Percentiles rank a stretch among this genome's conserved stretches.
Evolutionary conservation across 257 asterid species (phyloP).

Genomic region (Fraxinus cuspidata): DNA sequence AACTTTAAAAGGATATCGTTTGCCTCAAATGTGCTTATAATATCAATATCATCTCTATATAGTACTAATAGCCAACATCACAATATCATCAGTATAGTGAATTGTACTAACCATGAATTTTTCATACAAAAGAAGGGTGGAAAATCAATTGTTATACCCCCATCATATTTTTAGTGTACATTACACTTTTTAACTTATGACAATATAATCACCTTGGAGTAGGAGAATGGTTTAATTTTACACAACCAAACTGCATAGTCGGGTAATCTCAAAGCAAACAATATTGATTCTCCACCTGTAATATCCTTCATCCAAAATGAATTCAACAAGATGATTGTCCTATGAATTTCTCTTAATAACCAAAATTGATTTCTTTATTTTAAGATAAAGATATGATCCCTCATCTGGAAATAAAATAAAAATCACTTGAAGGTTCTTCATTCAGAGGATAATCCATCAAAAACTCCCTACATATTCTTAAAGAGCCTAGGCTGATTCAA

Average conservation of each 20-base stretch:
- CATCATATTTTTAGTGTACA: slow-evolving; percentile 14
- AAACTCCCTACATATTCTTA: background rate
- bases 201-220: slow-evolving; percentile 66
- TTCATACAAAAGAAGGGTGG: too few species aligned
- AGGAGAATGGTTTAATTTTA: slow-evolving; percentile 69
- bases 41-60: too few species aligned
- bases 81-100: too few species aligned
- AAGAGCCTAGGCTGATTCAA: slow-evolving; percentile 19
- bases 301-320: slow-evolving; percentile 62
- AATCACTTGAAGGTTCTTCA: slow-evolving; percentile 5
- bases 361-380: slow-evolving; percentile 2
- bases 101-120: too few species aligned
- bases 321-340: slow-evolving; percentile 22
- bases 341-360: slow-evolving; percentile 10
- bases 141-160: too few species aligned
- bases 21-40: too few species aligned
- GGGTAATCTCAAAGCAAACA: slow-evolving; percentile 89
- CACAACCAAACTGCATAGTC: slow-evolving; percentile 97
- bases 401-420: slow-evolving; percentile 1
- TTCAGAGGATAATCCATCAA: slow-evolving; percentile 2
- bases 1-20: too few species aligned
- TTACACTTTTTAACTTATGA: slow-evolving; percentile 15
- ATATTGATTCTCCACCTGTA: slow-evolving; percentile 72
- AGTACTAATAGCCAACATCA: too few species aligned
- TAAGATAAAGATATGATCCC: background rate